These are phyloP conservation scores for Pleurotus cornucopiae DNA, from an alignment of 768 basidiomycete genomes.

Conservation along the genomic window DNA sequence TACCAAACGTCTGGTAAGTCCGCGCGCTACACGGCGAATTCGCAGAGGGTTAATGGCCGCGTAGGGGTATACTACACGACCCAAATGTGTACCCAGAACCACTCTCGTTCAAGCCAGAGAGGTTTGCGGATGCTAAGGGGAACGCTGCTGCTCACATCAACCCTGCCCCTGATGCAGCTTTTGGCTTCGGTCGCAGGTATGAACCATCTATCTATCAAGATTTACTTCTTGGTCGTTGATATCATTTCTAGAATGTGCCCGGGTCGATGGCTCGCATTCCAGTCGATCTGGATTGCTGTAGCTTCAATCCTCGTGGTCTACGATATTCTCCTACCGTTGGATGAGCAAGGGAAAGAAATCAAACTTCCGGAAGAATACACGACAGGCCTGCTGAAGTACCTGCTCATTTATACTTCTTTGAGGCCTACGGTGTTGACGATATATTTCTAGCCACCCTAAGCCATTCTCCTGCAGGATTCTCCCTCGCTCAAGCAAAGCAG, in stretches of 20 bases:
- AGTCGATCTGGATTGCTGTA: slow-evolving; percentile 38
- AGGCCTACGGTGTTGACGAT: not conserved
- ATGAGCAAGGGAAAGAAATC: slow-evolving; percentile 29
- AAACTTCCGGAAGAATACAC: slow-evolving; percentile 30
- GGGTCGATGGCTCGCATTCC: slow-evolving; percentile 38
- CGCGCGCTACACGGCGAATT: not conserved
- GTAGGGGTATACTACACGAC: slow-evolving; percentile 18
- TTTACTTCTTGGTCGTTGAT: slow-evolving; percentile 15
- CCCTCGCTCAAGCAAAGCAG: slow-evolving; percentile 28
- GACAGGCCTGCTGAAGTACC: slow-evolving; percentile 29
- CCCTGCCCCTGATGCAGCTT: slow-evolving; percentile 5
- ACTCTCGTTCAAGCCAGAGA: slow-evolving; percentile 24
- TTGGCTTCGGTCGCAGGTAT: slow-evolving; percentile 19
- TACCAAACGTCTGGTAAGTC: slow-evolving; percentile 19
- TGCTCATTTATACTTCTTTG: not conserved
- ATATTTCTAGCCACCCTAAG: slow-evolving; percentile 31
- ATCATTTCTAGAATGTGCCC: slow-evolving; percentile 38
- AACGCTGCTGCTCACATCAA: not conserved
- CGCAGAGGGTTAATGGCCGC: slow-evolving; percentile 9
- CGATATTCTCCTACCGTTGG: slow-evolving; percentile 31
- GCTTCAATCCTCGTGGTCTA: slow-evolving; percentile 36
- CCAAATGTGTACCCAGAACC: slow-evolving; percentile 15
- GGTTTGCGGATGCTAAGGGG: slow-evolving; percentile 19
- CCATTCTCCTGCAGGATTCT: slow-evolving; percentile 34
- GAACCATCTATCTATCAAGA: slow-evolving; percentile 13